phyloP scores from a whole-genome alignment of 495 filamentous ascomycete genomes.

The Neurospora terricola region DNA sequence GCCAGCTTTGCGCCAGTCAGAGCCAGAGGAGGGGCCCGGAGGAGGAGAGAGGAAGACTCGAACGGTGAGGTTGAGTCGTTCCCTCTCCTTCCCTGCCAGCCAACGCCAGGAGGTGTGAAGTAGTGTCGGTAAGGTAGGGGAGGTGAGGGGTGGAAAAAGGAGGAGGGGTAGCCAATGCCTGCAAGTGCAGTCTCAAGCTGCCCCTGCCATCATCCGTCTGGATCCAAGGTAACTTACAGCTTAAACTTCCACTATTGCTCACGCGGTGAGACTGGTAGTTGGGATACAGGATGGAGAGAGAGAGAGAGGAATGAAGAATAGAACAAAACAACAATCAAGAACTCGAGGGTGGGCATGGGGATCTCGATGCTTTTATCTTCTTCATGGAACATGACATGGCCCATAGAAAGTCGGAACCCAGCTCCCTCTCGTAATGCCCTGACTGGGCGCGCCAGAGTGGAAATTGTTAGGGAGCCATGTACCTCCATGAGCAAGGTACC shows the following conservation, averaged over 20 bases:
- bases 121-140: background rate
- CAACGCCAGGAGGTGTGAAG: background rate
- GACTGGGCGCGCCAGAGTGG: background rate
- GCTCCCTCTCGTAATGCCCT: background rate
- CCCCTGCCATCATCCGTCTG: background rate
- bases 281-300: background rate
- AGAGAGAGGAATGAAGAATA: slow-evolving; percentile 2
- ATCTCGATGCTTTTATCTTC: slow-evolving; percentile 20
- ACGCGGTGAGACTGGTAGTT: background rate
- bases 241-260: background rate
- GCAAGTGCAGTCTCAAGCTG: background rate
- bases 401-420: background rate
- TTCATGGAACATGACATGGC: background rate
- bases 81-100: background rate
- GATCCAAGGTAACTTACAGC: background rate
- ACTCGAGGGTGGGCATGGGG: slow-evolving; percentile 1
- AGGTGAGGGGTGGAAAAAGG: background rate
- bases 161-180: slow-evolving; percentile 2
- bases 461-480: slow-evolving; percentile 22
- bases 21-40: background rate
- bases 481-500: slow-evolving; percentile 6
- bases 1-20: background rate
- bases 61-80: background rate
- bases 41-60: background rate
- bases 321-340: background rate